A percentile compares a stretch with the other conserved stretches of the same genome.
These are phyloP conservation scores for Sugiyamaella boreocaroliniensis DNA, from an alignment of 805 yeast genomes.

Conservation along the genomic window DNA sequence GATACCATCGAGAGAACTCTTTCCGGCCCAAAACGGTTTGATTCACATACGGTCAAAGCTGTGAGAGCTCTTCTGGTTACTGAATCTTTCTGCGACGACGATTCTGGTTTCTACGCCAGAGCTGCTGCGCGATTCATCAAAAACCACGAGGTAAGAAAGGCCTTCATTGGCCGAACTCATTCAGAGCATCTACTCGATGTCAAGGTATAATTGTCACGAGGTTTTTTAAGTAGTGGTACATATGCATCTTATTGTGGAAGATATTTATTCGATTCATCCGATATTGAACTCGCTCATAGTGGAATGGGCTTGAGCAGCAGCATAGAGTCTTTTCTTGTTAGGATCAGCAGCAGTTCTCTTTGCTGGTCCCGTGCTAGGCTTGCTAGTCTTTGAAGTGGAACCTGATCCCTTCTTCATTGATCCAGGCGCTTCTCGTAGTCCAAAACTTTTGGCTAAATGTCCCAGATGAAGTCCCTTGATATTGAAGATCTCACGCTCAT, in stretches of 20 bases:
- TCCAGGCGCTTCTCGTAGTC: conserved; percentile 90
- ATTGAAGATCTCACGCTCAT: conserved; percentile 75
- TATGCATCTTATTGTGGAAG: no score
- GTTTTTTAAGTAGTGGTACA: neutral
- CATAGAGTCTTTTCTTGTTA: conserved; percentile 68
- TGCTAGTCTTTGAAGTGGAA: conserved; percentile 20
- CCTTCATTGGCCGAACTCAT: conserved; percentile 1
- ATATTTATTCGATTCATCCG: conserved; percentile 15
- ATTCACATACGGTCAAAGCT: conserved; percentile 20
- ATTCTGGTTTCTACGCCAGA: conserved; percentile 16
- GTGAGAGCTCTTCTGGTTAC: conserved; percentile 20
- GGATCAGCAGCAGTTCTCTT: conserved; percentile 29
- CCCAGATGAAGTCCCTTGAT: conserved; percentile 84
- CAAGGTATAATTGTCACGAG: neutral
- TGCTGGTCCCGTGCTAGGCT: conserved; percentile 22
- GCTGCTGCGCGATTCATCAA: conserved; percentile 16
- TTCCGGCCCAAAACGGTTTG: conserved; percentile 14
- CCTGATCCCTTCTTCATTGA: conserved; percentile 46
- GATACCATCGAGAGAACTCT: conserved; percentile 17
- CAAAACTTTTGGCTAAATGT: conserved; percentile 92
- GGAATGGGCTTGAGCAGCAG: conserved; percentile 65
- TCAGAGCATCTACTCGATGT: neutral
- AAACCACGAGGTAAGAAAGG: neutral
- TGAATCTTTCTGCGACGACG: conserved; percentile 13
- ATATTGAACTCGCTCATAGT: conserved; percentile 70